These are phyloP conservation scores for Mortierella sp. DNA, from an alignment of 371 early-diverging fungal species.

Conservation along the genomic window DNA sequence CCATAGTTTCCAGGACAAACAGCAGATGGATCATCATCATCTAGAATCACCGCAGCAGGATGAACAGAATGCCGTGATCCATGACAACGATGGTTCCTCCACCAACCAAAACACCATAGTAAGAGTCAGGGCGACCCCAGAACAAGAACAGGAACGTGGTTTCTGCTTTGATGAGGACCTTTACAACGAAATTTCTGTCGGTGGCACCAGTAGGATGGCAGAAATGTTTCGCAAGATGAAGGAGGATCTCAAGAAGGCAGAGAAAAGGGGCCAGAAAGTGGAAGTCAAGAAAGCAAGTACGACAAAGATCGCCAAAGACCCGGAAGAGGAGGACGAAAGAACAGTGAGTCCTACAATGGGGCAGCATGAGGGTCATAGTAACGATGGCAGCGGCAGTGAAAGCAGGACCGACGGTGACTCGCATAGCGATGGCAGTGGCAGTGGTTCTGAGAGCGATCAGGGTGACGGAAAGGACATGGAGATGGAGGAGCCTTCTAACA, in stretches of 20 bases:
- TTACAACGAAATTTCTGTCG: slow-evolving; percentile 9
- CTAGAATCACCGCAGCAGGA: too few species aligned
- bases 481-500: too few species aligned
- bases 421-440: background rate
- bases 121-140: background rate
- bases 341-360: too few species aligned
- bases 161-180: slow-evolving; percentile 18
- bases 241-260: background rate
- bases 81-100: background rate
- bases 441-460: too few species aligned
- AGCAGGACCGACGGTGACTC: background rate
- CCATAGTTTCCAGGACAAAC: too few species aligned
- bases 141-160: background rate
- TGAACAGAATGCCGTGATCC: background rate
- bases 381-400: background rate
- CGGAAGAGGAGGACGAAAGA: too few species aligned
- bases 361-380: background rate
- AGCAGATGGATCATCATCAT: too few species aligned
- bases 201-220: slow-evolving; percentile 7
- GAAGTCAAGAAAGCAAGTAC: background rate
- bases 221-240: background rate
- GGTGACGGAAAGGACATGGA: too few species aligned
- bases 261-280: too few species aligned
- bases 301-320: background rate
- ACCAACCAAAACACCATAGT: background rate